Conservation (phyloP, 768 basidiomycete species). For the Termitomyces sp. region DNA sequence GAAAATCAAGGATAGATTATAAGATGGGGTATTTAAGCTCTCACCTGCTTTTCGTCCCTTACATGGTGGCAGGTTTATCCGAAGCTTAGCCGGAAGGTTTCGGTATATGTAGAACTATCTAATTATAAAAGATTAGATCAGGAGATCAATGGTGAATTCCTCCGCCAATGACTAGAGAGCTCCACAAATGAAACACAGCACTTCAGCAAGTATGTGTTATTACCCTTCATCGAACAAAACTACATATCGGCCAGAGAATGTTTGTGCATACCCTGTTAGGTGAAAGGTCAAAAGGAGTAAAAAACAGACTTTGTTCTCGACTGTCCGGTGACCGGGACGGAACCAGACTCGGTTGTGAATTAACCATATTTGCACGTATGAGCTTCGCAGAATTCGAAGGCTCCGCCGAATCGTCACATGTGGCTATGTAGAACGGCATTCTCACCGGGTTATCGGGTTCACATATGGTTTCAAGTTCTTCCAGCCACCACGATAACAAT, state of each 20-base stretch:
- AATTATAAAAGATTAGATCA: neutral
- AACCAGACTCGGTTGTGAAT: neutral
- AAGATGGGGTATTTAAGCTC: neutral
- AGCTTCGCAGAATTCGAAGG: too few relatives aligned
- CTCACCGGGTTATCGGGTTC: neutral
- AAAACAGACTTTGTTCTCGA: neutral
- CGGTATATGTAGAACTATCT: neutral
- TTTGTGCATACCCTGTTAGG: neutral
- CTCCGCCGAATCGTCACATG: too few relatives aligned
- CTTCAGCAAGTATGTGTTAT: neutral
- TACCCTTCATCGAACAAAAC: neutral
- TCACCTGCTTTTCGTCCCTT: neutral
- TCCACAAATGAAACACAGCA: neutral
- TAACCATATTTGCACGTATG: too few relatives aligned
- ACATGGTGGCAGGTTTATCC: constrained; percentile 2
- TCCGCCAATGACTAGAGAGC: neutral
- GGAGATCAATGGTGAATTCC: neutral
- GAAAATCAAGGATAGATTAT: neutral
- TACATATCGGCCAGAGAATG: neutral
- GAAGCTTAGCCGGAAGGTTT: neutral
- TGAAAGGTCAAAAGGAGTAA: neutral
- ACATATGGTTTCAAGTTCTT: neutral
- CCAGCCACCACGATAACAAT: neutral
- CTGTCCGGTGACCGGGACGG: neutral
- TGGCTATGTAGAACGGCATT: neutral